Evolutionary conservation across 2,329 filamentous ascomycete species (phyloP), one percentile per base, ranked within the genome.

Genomic region (Fusarium sp.): DNA sequence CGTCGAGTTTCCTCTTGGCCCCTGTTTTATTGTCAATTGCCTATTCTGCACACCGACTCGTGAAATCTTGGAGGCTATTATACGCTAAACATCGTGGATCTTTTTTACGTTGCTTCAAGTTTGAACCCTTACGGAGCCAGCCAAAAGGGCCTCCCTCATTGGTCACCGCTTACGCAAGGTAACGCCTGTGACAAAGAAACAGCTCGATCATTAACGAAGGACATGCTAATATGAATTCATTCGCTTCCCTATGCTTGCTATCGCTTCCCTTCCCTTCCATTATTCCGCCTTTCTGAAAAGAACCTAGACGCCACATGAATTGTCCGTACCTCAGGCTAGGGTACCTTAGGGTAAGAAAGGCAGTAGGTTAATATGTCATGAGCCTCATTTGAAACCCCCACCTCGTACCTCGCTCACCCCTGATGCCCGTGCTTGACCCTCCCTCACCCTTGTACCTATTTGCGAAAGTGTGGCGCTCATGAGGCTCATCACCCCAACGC

Each of bases 1-100:
- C 54, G 37, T 19, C 56, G 16, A 45, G 16, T 49, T 54, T 56
- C 25, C 29, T 38, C 44, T 51, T 57, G 35, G n/a, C 37, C 45
- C 38, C 35, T 44, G 46, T 57, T 60, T 60, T 67, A 59, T 71
- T 71, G 52, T 71, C 54, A 25, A 41, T 55, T 51, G 23, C 63
- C 62, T 57, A 35, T 64, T 72, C 35, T 35, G 66, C 70, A 70
- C 70, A 73, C 70, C 70, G 70, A 73, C 70, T 70, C 66, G 42
- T 57, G 51, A 37, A 52, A 49, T 45, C 39, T 60, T 18, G 45
- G 31, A 21, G 41, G 51, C 37, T 48, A 57, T 35, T 46, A 25
- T 46, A 45, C 62, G 49, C 65, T 68, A 68, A 58, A 16, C 16
- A 29, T 35, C 48, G 14, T 35, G 29, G 19, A 23, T 27, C 31